phyloP scores from a whole-genome alignment of 768 basidiomycete species.

The Tulasnella sp. region DNA sequence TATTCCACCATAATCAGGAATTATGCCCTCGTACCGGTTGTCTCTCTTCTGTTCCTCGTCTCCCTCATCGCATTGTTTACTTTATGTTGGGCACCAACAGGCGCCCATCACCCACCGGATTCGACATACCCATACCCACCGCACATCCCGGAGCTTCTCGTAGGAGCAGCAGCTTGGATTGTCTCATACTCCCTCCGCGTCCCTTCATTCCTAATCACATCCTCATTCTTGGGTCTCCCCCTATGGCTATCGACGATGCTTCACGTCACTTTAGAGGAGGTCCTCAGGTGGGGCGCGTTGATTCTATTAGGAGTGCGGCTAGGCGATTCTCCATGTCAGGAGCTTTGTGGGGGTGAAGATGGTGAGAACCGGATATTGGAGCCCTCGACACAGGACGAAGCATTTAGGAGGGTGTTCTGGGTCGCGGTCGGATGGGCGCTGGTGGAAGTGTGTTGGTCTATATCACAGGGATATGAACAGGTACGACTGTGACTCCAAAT shows the following conservation, averaged over 20 bases:
- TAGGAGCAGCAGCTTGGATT: constrained; percentile 50
- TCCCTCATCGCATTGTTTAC: constrained; percentile 6
- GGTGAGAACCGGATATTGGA: background rate
- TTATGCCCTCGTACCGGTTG: constrained; percentile 15
- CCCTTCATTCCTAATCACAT: constrained; percentile 34
- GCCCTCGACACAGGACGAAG: constrained; percentile 27
- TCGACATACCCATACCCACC: constrained; percentile 22
- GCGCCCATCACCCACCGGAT: background rate
- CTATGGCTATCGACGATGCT: constrained; percentile 32
- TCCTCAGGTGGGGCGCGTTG: constrained; percentile 44
- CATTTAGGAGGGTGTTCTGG: constrained; percentile 67
- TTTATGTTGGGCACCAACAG: constrained; percentile 1
- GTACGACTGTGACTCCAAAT: constrained; percentile 32
- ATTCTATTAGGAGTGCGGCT: constrained; percentile 40
- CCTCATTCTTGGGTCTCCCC: constrained; percentile 25
- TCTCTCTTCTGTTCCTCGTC: constrained; percentile 9
- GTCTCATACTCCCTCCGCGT: constrained; percentile 43
- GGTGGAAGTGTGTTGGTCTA: constrained; percentile 52
- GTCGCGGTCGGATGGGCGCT: constrained; percentile 64
- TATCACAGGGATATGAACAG: constrained; percentile 60
- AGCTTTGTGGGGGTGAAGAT: background rate
- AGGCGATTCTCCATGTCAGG: background rate
- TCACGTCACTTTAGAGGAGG: constrained; percentile 41
- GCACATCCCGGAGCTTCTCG: constrained; percentile 46
- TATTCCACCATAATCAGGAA: constrained; percentile 14